Percentiles rank a stretch among this genome's conserved stretches.
These are phyloP conservation scores for Cyberlindnera mycetangii DNA, from an alignment of 805 yeast genomes.

Conservation along the genomic window DNA sequence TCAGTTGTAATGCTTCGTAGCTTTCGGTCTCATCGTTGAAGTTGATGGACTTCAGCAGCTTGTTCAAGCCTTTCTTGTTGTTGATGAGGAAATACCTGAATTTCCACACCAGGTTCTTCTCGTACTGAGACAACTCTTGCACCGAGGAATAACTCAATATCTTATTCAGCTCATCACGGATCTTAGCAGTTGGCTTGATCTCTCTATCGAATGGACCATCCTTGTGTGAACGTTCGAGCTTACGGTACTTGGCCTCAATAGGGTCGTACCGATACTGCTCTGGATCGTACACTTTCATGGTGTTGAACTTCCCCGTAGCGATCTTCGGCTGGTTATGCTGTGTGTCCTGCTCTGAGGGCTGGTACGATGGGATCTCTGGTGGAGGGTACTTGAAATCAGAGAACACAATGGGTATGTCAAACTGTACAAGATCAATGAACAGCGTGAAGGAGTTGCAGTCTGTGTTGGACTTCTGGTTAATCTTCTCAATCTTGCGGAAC, in stretches of 20 bases:
- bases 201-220: slow-evolving; percentile 77
- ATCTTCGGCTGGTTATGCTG: slow-evolving; percentile 27
- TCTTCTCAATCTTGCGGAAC: slow-evolving; percentile 44
- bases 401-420: slow-evolving; percentile 70
- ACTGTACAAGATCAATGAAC: slow-evolving; percentile 57
- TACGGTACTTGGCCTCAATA: slow-evolving; percentile 82
- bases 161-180: slow-evolving; percentile 66
- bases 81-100: slow-evolving; percentile 78
- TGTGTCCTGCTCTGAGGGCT: slow-evolving; percentile 41
- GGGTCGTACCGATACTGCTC: slow-evolving; percentile 73
- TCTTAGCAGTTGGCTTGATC: slow-evolving; percentile 81
- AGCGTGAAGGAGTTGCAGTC: slow-evolving; percentile 35
- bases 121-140: slow-evolving; percentile 74
- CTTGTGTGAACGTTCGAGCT: slow-evolving; percentile 79
- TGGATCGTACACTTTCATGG: slow-evolving; percentile 57
- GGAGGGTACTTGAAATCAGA: slow-evolving; percentile 49
- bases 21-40: slow-evolving; percentile 86
- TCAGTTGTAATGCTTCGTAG: slow-evolving; percentile 69
- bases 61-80: slow-evolving; percentile 66
- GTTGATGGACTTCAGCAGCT: slow-evolving; percentile 81
- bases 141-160: slow-evolving; percentile 81
- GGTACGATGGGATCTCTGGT: slow-evolving; percentile 35
- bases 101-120: slow-evolving; percentile 87
- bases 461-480: slow-evolving; percentile 22
- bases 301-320: slow-evolving; percentile 32